phyloP scores from a whole-genome alignment of 441 rosid genomes.

The Adansonia grandidieri region DNA sequence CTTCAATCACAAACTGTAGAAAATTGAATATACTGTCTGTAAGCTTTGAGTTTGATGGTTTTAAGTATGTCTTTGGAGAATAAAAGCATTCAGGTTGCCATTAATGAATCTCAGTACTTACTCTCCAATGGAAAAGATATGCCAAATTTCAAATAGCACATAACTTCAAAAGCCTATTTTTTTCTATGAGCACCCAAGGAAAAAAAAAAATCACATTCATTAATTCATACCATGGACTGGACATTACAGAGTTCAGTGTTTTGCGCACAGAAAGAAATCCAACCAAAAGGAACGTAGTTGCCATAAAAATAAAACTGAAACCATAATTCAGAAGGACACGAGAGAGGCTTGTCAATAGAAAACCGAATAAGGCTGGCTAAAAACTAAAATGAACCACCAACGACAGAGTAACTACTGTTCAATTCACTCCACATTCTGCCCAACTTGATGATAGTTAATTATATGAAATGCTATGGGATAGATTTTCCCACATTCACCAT shows the following conservation, averaged over 20 bases:
- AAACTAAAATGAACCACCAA: too few species aligned
- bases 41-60: background rate
- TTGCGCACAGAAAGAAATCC: too few species aligned
- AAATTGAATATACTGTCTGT: background rate
- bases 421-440: background rate
- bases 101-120: background rate
- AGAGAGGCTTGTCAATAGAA: too few species aligned
- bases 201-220: too few species aligned
- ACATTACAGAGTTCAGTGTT: too few species aligned
- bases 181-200: too few species aligned
- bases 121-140: background rate
- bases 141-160: background rate
- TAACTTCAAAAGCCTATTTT: too few species aligned
- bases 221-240: too few species aligned
- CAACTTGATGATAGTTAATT: background rate
- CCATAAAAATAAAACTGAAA: too few species aligned
- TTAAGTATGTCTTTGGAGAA: background rate
- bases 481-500: background rate
- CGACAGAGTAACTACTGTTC: background rate
- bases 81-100: background rate
- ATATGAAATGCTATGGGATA: background rate
- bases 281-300: too few species aligned
- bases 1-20: background rate
- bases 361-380: too few species aligned
- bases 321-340: too few species aligned